Evolutionary conservation across 78 protist species (phyloP).

Genomic region (Dictyostelium firmibasis): DNA sequence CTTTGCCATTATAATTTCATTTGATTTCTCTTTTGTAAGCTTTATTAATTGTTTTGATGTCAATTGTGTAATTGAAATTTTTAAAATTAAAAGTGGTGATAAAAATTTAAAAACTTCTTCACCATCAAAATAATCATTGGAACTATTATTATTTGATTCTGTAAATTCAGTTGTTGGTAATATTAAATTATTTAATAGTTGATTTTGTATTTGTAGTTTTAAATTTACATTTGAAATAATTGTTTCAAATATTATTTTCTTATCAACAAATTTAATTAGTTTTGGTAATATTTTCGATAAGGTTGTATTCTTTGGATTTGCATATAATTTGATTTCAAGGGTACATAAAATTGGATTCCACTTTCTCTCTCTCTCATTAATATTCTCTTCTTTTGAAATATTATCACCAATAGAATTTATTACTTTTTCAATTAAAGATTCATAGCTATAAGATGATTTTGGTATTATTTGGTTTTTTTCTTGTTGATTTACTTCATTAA

Average conservation of each 20-base stretch:
- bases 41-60: not conserved
- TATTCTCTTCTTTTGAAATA: not conserved
- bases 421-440: not conserved
- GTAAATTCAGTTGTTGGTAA: not conserved
- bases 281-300: constrained; percentile 12
- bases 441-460: not conserved
- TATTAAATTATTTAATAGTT: not conserved
- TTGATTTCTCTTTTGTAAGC: not conserved
- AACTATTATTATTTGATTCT: not conserved
- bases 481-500: not conserved
- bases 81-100: constrained; percentile 17
- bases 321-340: not conserved
- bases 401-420: not conserved
- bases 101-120: constrained; percentile 10
- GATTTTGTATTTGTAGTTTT: not conserved
- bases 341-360: not conserved
- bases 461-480: not conserved
- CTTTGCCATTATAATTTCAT: not conserved
- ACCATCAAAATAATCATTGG: not conserved
- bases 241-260: not conserved
- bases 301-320: not conserved
- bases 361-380: not conserved
- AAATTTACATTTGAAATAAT: not conserved
- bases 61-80: not conserved
- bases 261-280: not conserved